A percentile compares a stretch with the other conserved stretches of the same genome.
These are phyloP conservation scores for Penicillium coffeae DNA, from an alignment of 495 filamentous ascomycete species.

Conservation along the genomic window DNA sequence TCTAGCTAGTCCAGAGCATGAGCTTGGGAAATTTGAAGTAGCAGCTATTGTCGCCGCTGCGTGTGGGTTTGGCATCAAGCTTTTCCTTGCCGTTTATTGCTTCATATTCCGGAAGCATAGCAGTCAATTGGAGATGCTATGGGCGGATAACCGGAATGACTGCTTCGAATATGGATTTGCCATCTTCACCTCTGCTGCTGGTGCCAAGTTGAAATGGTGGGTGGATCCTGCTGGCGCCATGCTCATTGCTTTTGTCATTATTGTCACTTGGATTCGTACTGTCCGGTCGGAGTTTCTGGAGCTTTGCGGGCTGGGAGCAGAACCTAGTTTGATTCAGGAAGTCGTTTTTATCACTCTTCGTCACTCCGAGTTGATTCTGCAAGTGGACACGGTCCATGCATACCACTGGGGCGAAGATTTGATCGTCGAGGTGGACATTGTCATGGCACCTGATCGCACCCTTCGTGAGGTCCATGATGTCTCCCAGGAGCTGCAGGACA, in stretches of 20 bases:
- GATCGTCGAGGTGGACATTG: slow-evolving; percentile 57
- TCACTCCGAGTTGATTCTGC: slow-evolving; percentile 47
- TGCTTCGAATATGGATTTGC: slow-evolving; percentile 54
- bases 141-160: slow-evolving; percentile 54
- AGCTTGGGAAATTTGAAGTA: slow-evolving; percentile 39
- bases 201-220: slow-evolving; percentile 51
- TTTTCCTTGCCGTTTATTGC: slow-evolving; percentile 47
- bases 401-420: slow-evolving; percentile 40
- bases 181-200: slow-evolving; percentile 51
- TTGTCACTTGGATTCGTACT: slow-evolving; percentile 52
- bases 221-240: slow-evolving; percentile 54
- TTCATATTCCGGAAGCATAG: slow-evolving; percentile 37
- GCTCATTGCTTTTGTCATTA: slow-evolving; percentile 50
- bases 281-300: background rate
- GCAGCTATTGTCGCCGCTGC: slow-evolving; percentile 51
- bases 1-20: slow-evolving; percentile 35
- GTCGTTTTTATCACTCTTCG: slow-evolving; percentile 54
- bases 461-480: slow-evolving; percentile 53
- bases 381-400: slow-evolving; percentile 45
- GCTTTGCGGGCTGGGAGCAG: slow-evolving; percentile 33
- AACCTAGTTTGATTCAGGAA: slow-evolving; percentile 53
- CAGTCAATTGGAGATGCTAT: slow-evolving; percentile 9
- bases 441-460: slow-evolving; percentile 49
- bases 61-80: slow-evolving; percentile 40
- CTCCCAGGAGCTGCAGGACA: slow-evolving; percentile 49